Evolutionary conservation across 805 yeast species (phyloP), one percentile per base, ranked within the genome.

Genomic region (Metschnikowia continentalis): DNA sequence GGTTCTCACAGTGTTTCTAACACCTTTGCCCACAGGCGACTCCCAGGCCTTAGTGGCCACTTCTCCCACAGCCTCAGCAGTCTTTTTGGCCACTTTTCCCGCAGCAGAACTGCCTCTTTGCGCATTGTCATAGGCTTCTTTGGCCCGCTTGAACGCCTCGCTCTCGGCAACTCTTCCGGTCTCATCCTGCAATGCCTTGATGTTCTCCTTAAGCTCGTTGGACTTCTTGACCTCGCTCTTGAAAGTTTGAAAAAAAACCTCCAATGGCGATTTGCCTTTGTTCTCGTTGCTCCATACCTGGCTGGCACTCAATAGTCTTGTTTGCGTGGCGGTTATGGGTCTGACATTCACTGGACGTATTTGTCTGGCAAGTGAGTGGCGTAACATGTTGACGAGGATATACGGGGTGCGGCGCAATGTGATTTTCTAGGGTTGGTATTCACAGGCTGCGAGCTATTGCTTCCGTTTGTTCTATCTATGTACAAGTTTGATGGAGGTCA

Each of bases 11-110:
- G 90, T 90, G 41, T 82, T 77, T 62, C 98, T 80, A n/a, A 96
- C 91, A 45, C 85, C 86, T 66, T 85, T 83, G 54, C 96, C 94
- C 40, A 92, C 88, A 22, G 94, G 88, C 1, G 97, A 90, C 54
- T 94, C 97, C 99, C 99, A 94, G 1, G 97, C 97, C 53, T 84
- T 86, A 37, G 80, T 76, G 3, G 97, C 98, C 42, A 84, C 96
- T 51, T 80, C 85, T 49, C 97, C 98, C 35, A 94, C 90, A 37
- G 84, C 92, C 61, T 87, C 89, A n/a, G 97, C 97, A 5, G 98
- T 94, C 70, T 87, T 88, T 61, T 82, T 80, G 49, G 89, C 81
- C 40, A 90, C 86, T 65, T 87, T 81, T 6, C 83, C 81, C n/a
- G 83, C 77, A 36, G 87, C 87, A 17, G 88, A 78, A 17, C 79